Evolutionary conservation across 2,329 filamentous ascomycete species (phyloP).

Genomic region (Delphinella strobiligena): DNA sequence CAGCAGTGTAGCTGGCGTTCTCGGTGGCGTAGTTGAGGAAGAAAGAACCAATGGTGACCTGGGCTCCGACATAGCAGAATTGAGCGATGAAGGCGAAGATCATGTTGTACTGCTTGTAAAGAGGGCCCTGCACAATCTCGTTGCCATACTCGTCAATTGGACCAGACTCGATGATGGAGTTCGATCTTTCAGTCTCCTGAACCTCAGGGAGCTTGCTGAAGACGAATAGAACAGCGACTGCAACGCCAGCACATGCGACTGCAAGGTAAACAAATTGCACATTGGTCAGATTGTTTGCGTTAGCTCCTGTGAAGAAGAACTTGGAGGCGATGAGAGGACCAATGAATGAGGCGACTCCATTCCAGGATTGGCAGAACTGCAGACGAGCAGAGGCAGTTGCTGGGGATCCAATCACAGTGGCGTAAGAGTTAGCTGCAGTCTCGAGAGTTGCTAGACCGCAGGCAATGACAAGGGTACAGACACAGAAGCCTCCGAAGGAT

Average conservation of each 20-base stretch:
- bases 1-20: constrained; percentile 17
- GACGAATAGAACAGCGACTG: constrained; percentile 24
- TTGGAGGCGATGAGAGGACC: constrained; percentile 27
- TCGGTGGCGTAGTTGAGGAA: constrained; percentile 30
- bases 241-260: constrained; percentile 24
- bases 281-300: constrained; percentile 22
- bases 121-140: constrained; percentile 20
- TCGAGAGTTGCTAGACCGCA: constrained; percentile 28
- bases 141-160: constrained; percentile 18
- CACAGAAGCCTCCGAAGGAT: constrained; percentile 26
- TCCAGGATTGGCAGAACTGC: constrained; percentile 28
- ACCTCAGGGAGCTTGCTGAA: constrained; percentile 27
- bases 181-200: constrained; percentile 14
- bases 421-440: constrained; percentile 27
- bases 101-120: constrained; percentile 30
- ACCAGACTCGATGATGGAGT: constrained; percentile 19
- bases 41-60: constrained; percentile 24
- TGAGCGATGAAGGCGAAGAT: constrained; percentile 25
- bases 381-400: constrained; percentile 24
- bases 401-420: constrained; percentile 26
- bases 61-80: constrained; percentile 27
- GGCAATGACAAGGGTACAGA: constrained; percentile 26
- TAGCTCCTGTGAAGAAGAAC: constrained; percentile 24
- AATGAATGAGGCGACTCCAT: constrained; percentile 27
- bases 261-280: constrained; percentile 28